phyloP scores from a whole-genome alignment of 352 stramenopile genomes.

The Phytophthora colocasiae region DNA sequence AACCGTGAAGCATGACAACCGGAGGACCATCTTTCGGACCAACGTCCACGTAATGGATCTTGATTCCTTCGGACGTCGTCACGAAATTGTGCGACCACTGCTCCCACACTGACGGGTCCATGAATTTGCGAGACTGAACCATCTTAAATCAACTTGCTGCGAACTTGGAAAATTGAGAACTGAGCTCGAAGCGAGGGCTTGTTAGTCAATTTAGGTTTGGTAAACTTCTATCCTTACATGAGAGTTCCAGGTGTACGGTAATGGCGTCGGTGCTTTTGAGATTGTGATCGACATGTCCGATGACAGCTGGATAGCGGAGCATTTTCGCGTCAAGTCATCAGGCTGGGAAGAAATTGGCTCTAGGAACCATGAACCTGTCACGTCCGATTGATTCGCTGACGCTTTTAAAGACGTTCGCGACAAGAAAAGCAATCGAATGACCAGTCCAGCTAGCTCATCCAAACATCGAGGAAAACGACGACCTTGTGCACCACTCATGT shows the following conservation, averaged over 20 bases:
- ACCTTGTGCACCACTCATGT: constrained; percentile 11
- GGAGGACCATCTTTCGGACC: constrained; percentile 49
- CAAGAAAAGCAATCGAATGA: constrained; percentile 38
- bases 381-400: constrained; percentile 34
- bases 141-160: constrained; percentile 27
- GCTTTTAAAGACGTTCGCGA: constrained; percentile 6
- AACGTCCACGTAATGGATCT: constrained; percentile 61
- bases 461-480: constrained; percentile 23
- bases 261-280: constrained; percentile 3
- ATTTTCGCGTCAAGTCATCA: constrained; percentile 35
- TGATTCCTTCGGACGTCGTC: constrained; percentile 41
- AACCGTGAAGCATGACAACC: constrained; percentile 71
- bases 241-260: too few species aligned
- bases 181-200: constrained; percentile 17
- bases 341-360: background rate
- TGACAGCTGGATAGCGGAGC: constrained; percentile 21
- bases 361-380: constrained; percentile 15
- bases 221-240: constrained; percentile 2
- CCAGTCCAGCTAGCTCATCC: constrained; percentile 26
- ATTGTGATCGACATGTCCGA: constrained; percentile 26
- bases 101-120: constrained; percentile 35
- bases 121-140: constrained; percentile 10
- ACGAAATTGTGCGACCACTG: constrained; percentile 47
- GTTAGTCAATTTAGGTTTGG: background rate
- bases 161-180: constrained; percentile 27